Conservation (phyloP, 2,329 filamentous ascomycete genomes). For the Diaporthe citrichinensis region DNA sequence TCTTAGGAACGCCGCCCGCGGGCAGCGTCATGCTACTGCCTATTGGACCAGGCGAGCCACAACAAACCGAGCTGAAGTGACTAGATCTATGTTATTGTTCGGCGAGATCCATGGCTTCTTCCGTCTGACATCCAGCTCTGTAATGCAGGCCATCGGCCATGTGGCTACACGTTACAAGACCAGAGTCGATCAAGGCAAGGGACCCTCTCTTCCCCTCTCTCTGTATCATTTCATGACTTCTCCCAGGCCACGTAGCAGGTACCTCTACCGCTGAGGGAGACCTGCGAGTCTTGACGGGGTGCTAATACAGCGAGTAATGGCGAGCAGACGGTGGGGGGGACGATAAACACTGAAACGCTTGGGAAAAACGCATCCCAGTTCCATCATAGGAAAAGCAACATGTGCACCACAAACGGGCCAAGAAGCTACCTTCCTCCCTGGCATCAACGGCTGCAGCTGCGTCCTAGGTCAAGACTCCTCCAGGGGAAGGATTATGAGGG, state of each 20-base stretch:
- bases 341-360: not conserved
- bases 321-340: not conserved
- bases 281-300: not conserved
- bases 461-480: not conserved
- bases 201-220: not conserved
- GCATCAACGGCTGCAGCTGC: not conserved
- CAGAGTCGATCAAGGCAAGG: not conserved
- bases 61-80: not conserved
- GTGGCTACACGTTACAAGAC: not conserved
- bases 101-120: slow-evolving; percentile 1
- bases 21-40: not conserved
- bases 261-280: not conserved
- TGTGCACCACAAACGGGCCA: not conserved
- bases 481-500: not conserved
- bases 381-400: not conserved
- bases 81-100: not conserved
- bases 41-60: not conserved
- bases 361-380: not conserved
- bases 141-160: not conserved
- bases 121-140: not conserved
- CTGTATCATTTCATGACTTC: too few relatives aligned
- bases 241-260: not conserved
- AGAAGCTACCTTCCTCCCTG: not conserved
- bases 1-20: slow-evolving; percentile 1
- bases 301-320: not conserved